phyloP scores from a whole-genome alignment of 1,284 basidiomycete genomes.

The Ustilago trichophora region DNA sequence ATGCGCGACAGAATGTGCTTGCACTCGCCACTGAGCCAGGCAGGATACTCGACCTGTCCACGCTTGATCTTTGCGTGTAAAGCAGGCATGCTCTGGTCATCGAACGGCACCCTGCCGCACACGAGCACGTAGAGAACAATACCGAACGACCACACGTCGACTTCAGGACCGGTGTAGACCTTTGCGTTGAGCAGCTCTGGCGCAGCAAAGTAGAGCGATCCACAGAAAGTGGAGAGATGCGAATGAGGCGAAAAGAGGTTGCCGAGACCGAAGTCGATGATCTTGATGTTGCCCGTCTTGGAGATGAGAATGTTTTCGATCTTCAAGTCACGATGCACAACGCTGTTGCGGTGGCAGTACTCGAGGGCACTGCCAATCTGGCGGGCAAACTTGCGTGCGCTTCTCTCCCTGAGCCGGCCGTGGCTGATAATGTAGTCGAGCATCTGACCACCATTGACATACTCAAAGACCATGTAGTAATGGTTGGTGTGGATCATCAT shows the following conservation, averaged over 20 bases:
- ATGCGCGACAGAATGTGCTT: constrained; percentile 91
- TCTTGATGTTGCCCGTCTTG: constrained; percentile 98
- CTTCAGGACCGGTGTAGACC: constrained; percentile 95
- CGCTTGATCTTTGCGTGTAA: constrained; percentile 99
- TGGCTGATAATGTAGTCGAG: constrained; percentile 99
- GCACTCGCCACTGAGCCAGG: constrained; percentile 95
- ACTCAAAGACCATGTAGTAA: constrained; percentile 99
- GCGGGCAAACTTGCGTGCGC: constrained; percentile 93
- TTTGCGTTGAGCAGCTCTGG: constrained; percentile 96
- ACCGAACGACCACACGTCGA: constrained; percentile 98
- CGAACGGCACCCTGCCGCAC: constrained; percentile 97
- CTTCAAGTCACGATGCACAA: constrained; percentile 97
- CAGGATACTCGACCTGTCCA: constrained; percentile 94
- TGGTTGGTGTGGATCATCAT: constrained; percentile 75
- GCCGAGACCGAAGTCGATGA: constrained; percentile 98
- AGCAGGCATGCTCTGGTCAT: constrained; percentile 99
- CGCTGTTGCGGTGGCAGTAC: constrained; percentile 96
- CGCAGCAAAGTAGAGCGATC: constrained; percentile 96
- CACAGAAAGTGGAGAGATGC: constrained; percentile 94
- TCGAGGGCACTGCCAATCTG: constrained; percentile 95
- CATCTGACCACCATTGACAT: constrained; percentile 99
- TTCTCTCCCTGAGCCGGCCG: constrained; percentile 91
- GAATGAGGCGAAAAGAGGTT: constrained; percentile 89
- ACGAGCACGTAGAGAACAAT: constrained; percentile 97
- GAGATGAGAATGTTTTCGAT: constrained; percentile 99